Percentiles rank a stretch among this genome's conserved stretches.
Evolutionary conservation across 768 basidiomycete genomes (phyloP).

Genomic region (Hygrocybe punicea): DNA sequence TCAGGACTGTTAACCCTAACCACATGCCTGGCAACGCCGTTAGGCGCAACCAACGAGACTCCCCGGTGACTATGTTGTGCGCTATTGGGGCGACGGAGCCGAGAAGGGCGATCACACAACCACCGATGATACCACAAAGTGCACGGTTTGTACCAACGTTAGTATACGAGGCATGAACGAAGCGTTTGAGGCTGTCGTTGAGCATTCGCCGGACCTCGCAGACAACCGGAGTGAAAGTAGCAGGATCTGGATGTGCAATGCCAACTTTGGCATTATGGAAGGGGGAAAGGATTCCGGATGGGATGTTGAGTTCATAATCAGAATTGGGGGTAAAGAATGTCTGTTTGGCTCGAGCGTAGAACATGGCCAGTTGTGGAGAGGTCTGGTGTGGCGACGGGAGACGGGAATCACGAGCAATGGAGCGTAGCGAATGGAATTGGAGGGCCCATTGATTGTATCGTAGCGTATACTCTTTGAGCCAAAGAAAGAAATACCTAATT

Average conservation of each 20-base stretch:
- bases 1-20: constrained; percentile 59
- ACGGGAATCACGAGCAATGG: constrained; percentile 30
- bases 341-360: constrained; percentile 75
- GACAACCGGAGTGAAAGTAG: constrained; percentile 57
- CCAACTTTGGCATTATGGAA: constrained; percentile 43
- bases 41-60: constrained; percentile 57
- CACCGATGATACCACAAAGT: constrained; percentile 65
- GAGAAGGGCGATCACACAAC: constrained; percentile 46
- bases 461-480: constrained; percentile 69
- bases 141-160: constrained; percentile 70
- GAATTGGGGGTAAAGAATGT: constrained; percentile 75
- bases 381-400: constrained; percentile 41
- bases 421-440: constrained; percentile 33
- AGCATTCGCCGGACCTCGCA: constrained; percentile 57
- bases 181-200: constrained; percentile 59
- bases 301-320: constrained; percentile 67
- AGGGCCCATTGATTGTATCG: constrained; percentile 46
- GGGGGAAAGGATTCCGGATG: constrained; percentile 63
- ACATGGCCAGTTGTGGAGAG: constrained; percentile 60
- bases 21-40: constrained; percentile 64
- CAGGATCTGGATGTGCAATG: constrained; percentile 60
- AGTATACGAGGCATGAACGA: constrained; percentile 65
- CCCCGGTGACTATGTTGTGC: constrained; percentile 44
- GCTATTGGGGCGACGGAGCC: constrained; percentile 49
- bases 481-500: constrained; percentile 71